Percentiles rank a stretch among this genome's conserved stretches.
Evolutionary conservation across 208 protist genomes (phyloP).

Genomic region (Crithidia mellificae): DNA sequence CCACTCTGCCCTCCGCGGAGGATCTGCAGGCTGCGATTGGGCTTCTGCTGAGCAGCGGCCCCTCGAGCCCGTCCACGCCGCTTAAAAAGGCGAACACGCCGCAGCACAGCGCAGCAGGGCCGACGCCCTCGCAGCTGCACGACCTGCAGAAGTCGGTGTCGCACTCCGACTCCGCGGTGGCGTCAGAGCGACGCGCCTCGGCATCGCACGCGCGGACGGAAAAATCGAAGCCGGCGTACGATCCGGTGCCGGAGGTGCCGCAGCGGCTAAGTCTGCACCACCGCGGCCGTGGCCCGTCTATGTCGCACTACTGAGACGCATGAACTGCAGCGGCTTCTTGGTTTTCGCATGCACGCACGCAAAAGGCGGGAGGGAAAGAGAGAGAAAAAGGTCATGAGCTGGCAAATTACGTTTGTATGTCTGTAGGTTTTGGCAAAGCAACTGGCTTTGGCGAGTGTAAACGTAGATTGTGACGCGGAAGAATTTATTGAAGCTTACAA

Average conservation of each 20-base stretch:
- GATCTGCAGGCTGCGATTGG: not conserved
- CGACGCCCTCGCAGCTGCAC: not conserved
- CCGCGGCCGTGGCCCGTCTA: not conserved
- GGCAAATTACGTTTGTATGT: too few species aligned
- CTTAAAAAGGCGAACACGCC: not conserved
- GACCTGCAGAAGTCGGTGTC: not conserved
- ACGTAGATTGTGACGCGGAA: too few species aligned
- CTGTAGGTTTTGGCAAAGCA: too few species aligned
- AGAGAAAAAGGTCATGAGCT: too few species aligned
- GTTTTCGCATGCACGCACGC: too few species aligned
- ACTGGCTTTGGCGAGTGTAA: too few species aligned
- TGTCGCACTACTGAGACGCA: slow-evolving; percentile 24
- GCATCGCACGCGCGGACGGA: not conserved
- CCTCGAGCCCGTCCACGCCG: not conserved
- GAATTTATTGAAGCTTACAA: too few species aligned
- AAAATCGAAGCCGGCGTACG: not conserved
- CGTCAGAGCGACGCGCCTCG: slow-evolving; percentile 8
- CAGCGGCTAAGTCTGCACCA: slow-evolving; percentile 1
- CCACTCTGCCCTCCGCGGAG: not conserved
- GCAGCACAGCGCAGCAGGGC: not conserved
- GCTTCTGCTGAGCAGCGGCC: not conserved
- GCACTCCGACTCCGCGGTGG: not conserved
- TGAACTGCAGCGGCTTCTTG: too few species aligned
- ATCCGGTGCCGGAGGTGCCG: slow-evolving; percentile 16
- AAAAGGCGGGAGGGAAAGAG: too few species aligned